Evolutionary conservation across 1,284 basidiomycete genomes (phyloP).

Genomic region (Puccinia hordei): DNA sequence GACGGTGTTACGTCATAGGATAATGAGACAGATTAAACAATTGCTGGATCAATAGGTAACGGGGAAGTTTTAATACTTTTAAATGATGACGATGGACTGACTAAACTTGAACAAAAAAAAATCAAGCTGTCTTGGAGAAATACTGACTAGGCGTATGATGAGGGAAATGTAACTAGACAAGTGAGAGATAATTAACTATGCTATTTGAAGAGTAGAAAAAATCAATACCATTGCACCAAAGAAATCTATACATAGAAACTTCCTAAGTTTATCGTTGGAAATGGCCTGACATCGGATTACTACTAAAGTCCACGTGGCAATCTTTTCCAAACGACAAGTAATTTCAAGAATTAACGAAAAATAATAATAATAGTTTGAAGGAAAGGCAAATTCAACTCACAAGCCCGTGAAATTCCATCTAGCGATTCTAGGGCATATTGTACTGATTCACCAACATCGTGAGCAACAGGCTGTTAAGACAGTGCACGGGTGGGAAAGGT

Average conservation of each 20-base stretch:
- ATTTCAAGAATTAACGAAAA: not conserved
- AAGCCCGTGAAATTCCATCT: constrained; percentile 61
- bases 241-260: not conserved
- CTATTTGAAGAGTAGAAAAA: not conserved
- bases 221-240: not conserved
- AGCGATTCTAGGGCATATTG: constrained; percentile 58
- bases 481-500: not conserved
- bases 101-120: too few species aligned
- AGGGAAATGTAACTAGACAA: not conserved
- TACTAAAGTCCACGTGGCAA: constrained; percentile 47
- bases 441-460: constrained; percentile 62
- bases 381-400: not conserved
- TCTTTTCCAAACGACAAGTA: constrained; percentile 5
- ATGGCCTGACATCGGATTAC: constrained; percentile 48
- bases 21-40: too few species aligned
- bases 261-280: constrained; percentile 29
- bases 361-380: too few species aligned
- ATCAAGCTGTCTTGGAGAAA: too few species aligned
- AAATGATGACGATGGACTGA: too few species aligned
- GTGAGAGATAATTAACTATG: not conserved
- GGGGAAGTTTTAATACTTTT: too few species aligned
- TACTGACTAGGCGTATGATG: too few species aligned
- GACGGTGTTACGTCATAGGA: too few species aligned
- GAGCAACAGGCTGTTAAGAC: constrained; percentile 58
- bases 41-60: too few species aligned